Conservation (phyloP, 345 rosid genomes). For the Corymbia maculata region DNA sequence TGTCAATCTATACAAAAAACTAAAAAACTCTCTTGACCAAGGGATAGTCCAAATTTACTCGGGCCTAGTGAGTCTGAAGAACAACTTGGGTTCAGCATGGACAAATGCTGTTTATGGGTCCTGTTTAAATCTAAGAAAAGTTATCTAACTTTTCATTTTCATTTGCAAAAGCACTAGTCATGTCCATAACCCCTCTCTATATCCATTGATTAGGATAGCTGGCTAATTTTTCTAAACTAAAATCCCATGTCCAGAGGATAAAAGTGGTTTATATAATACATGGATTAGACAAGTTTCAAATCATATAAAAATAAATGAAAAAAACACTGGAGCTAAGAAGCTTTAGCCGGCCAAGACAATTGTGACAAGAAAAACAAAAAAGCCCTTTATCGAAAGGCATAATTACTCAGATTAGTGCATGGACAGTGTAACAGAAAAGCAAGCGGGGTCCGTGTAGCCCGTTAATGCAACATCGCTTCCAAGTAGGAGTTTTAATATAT, state of each 20-base stretch:
- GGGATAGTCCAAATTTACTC: no score
- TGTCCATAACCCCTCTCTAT: background rate
- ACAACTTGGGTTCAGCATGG: background rate
- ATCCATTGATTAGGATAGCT: background rate
- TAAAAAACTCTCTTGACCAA: no score
- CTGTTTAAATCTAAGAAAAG: background rate
- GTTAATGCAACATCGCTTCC: background rate
- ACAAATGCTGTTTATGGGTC: background rate
- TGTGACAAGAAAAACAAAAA: background rate
- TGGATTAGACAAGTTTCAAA: background rate
- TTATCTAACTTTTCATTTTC: background rate
- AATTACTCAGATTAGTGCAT: background rate
- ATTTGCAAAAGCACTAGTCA: background rate
- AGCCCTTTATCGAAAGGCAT: background rate
- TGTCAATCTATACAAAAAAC: no score
- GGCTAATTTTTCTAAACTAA: background rate
- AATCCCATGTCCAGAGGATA: background rate
- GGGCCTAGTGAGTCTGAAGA: background rate
- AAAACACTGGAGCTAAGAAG: background rate
- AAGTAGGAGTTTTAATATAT: background rate
- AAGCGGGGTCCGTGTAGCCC: background rate
- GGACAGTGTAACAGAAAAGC: background rate
- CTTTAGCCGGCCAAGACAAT: background rate
- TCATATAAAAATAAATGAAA: background rate
- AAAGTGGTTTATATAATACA: background rate